A percentile compares a stretch with the other conserved stretches of the same genome.
Evolutionary conservation across 2,329 filamentous ascomycete species (phyloP).

Genomic region (Bipolaris cookei): DNA sequence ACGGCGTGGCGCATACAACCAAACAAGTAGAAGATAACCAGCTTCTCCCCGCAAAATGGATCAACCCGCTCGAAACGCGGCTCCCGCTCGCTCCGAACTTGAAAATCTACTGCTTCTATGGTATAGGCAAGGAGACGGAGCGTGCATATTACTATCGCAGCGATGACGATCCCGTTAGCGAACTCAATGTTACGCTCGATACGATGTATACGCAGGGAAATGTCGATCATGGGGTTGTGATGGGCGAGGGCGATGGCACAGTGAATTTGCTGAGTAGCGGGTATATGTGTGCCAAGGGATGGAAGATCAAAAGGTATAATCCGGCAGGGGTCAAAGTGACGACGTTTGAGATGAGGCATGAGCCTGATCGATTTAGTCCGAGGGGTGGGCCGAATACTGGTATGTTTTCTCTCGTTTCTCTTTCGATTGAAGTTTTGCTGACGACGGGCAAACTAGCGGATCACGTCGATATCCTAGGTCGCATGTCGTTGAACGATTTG

Average conservation of each 20-base stretch:
- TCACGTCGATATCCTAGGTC: slow-evolving; percentile 93
- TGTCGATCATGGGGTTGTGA: slow-evolving; percentile 85
- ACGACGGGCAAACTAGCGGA: slow-evolving; percentile 63
- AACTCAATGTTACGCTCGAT: slow-evolving; percentile 68
- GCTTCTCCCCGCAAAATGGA: slow-evolving; percentile 73
- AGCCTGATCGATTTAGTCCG: slow-evolving; percentile 90
- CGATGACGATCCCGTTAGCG: slow-evolving; percentile 69
- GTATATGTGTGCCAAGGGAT: slow-evolving; percentile 97
- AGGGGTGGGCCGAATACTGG: slow-evolving; percentile 71
- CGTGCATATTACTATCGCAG: slow-evolving; percentile 88
- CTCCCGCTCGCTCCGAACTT: slow-evolving; percentile 85
- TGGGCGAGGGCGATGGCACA: slow-evolving; percentile 95
- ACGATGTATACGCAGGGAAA: slow-evolving; percentile 56
- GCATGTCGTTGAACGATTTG: slow-evolving; percentile 87
- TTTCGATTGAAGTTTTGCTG: neutral
- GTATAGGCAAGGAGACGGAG: slow-evolving; percentile 91
- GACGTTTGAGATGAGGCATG: slow-evolving; percentile 94
- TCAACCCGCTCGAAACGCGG: slow-evolving; percentile 90
- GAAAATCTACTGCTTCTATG: slow-evolving; percentile 98
- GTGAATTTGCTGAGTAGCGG: slow-evolving; percentile 90
- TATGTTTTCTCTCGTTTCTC: slow-evolving; percentile 39
- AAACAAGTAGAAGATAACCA: slow-evolving; percentile 75
- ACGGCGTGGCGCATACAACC: slow-evolving; percentile 81
- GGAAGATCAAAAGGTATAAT: slow-evolving; percentile 93
- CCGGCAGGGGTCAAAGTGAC: slow-evolving; percentile 81